phyloP scores from a whole-genome alignment of 2,329 filamentous ascomycete genomes.

The Rosellinia necatrix region DNA sequence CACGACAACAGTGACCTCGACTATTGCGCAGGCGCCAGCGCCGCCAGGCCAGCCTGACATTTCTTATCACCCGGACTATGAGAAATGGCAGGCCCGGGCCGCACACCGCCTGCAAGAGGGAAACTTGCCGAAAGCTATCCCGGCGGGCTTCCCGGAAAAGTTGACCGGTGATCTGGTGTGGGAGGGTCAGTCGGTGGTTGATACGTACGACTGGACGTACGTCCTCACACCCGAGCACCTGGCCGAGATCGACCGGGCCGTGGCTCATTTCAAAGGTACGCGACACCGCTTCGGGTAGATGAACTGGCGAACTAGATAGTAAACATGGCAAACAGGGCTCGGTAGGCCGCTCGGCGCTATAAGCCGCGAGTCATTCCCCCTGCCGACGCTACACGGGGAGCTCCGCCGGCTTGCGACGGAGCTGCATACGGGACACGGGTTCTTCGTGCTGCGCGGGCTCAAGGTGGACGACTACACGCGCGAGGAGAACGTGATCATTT shows the following conservation, averaged over 20 bases:
- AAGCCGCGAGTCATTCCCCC: conserved; percentile 56
- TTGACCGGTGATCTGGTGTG: conserved; percentile 59
- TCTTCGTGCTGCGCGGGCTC: conserved; percentile 64
- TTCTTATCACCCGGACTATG: conserved; percentile 57
- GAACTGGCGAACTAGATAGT: not conserved
- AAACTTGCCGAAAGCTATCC: conserved; percentile 47
- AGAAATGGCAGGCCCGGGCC: conserved; percentile 58
- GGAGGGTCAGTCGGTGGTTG: conserved; percentile 55
- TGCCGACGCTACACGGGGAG: conserved; percentile 54
- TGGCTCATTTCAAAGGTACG: conserved; percentile 49
- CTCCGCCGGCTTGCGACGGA: conserved; percentile 58
- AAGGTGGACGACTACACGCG: conserved; percentile 55
- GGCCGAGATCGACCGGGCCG: conserved; percentile 51
- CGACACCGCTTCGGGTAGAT: not conserved
- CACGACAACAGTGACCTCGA: conserved; percentile 30
- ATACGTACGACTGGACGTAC: conserved; percentile 59
- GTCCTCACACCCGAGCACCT: conserved; percentile 52
- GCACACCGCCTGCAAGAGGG: conserved; percentile 50
- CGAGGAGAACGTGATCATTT: conserved; percentile 64
- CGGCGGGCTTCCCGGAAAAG: conserved; percentile 54
- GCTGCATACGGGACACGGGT: conserved; percentile 62
- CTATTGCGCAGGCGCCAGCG: conserved; percentile 32
- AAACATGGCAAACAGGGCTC: conserved; percentile 7
- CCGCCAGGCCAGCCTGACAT: conserved; percentile 58
- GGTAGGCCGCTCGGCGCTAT: conserved; percentile 48